Evolutionary conservation across 2,329 filamentous ascomycete species (phyloP).

Genomic region (Stagonosporopsis vannaccii): DNA sequence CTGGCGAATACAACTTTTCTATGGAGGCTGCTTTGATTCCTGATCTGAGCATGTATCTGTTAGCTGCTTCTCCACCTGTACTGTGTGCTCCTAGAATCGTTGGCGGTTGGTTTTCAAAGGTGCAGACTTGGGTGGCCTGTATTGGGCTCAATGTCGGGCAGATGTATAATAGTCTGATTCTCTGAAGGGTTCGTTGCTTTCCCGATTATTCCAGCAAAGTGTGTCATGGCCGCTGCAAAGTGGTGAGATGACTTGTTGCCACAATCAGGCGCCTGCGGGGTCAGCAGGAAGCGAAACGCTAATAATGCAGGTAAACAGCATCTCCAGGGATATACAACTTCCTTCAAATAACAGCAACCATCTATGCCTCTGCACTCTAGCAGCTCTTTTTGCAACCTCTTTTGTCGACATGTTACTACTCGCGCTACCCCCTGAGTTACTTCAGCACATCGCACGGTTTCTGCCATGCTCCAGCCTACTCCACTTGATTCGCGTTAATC

Average conservation of each 20-base stretch:
- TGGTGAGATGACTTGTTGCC: not conserved
- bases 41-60: conserved; percentile 1
- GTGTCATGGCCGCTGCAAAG: not conserved
- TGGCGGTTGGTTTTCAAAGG: no score
- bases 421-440: conserved; percentile 29
- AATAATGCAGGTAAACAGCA: not conserved
- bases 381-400: not conserved
- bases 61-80: no score
- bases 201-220: not conserved
- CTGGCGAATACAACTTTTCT: no score
- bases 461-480: conserved; percentile 27
- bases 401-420: conserved; percentile 7
- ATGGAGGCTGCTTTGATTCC: no score
- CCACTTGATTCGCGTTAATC: conserved; percentile 21
- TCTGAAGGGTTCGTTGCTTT: conserved; percentile 3
- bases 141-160: no score
- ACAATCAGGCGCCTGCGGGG: conserved; percentile 9
- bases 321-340: not conserved
- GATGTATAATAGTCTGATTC: no score
- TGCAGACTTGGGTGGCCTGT: no score
- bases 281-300: conserved; percentile 9
- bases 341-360: not conserved
- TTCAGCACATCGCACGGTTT: conserved; percentile 29
- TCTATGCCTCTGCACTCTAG: not conserved
- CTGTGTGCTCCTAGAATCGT: no score